Conservation (phyloP, 345 rosid genomes). For the Eutrema heterophyllum region DNA sequence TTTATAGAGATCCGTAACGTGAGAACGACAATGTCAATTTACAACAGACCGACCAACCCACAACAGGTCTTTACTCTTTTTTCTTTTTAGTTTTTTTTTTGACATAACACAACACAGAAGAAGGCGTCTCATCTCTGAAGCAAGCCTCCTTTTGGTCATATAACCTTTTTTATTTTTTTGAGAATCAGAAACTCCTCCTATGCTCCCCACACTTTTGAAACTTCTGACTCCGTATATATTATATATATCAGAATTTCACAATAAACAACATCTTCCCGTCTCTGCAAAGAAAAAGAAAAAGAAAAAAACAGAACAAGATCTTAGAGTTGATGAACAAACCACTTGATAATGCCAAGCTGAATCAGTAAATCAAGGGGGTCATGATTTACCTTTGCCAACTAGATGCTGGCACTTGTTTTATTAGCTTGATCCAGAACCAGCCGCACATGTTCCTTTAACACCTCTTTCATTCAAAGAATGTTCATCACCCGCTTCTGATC, state of each 20-base stretch:
- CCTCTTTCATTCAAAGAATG: conserved; percentile 33
- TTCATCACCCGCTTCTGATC: conserved; percentile 28
- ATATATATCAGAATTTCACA: conserved; percentile 19
- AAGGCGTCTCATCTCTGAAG: conserved; percentile 13
- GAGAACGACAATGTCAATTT: conserved; percentile 8
- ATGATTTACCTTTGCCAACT: conserved; percentile 29
- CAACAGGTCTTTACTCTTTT: conserved; percentile 9
- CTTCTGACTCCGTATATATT: conserved; percentile 4
- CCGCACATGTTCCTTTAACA: conserved; percentile 39
- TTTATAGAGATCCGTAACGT: neutral
- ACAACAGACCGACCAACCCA: conserved; percentile 18
- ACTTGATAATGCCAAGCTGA: neutral
- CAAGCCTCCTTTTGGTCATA: conserved; percentile 18
- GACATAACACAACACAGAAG: conserved; percentile 18
- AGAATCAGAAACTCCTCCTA: conserved; percentile 20
- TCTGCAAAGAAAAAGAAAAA: conserved; percentile 7
- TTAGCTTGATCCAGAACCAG: conserved; percentile 53
- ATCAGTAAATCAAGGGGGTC: neutral
- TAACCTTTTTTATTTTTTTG: neutral
- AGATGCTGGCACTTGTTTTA: neutral
- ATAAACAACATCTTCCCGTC: conserved; percentile 7
- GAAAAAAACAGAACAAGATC: neutral
- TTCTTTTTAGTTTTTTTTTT: neutral
- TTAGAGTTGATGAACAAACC: neutral
- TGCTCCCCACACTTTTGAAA: conserved; percentile 23